These are phyloP conservation scores for Elongisporangium senticosum DNA, from an alignment of 352 stramenopile genomes.

Conservation along the genomic window DNA sequence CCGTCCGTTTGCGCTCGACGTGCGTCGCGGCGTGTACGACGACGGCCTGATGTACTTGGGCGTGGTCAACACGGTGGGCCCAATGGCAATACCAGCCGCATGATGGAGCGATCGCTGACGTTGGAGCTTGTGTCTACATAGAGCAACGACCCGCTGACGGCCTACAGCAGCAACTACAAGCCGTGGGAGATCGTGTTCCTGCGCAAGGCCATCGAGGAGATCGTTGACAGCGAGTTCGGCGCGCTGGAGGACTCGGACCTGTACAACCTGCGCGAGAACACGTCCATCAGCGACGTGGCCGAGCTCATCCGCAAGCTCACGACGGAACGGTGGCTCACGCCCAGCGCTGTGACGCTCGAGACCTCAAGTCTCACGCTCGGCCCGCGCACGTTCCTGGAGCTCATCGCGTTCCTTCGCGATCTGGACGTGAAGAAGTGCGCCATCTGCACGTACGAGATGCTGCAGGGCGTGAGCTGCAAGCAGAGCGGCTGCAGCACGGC, in stretches of 20 bases:
- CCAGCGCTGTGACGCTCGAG: constrained; percentile 29
- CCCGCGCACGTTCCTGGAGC: constrained; percentile 62
- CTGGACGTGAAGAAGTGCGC: constrained; percentile 72
- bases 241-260: constrained; percentile 57
- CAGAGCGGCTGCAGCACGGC: constrained; percentile 30
- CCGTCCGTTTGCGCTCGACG: constrained; percentile 61
- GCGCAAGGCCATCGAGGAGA: constrained; percentile 75
- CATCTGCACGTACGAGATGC: constrained; percentile 73
- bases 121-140: constrained; percentile 7
- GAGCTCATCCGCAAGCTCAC: constrained; percentile 60
- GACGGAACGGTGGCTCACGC: constrained; percentile 64
- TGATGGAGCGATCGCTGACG: not conserved
- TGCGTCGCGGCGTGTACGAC: constrained; percentile 74
- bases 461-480: constrained; percentile 50
- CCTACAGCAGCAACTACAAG: constrained; percentile 72
- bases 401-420: constrained; percentile 68
- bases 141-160: constrained; percentile 72
- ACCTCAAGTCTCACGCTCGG: constrained; percentile 50
- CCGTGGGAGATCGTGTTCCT: constrained; percentile 83
- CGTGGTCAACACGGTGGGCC: constrained; percentile 67
- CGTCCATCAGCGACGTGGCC: constrained; percentile 55
- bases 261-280: constrained; percentile 69
- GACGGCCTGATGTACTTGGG: constrained; percentile 79
- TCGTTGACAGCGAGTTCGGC: constrained; percentile 71
- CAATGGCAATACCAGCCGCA: not conserved